A percentile compares a stretch with the other conserved stretches of the same genome.
Evolutionary conservation across 352 stramenopile genomes (phyloP).

Genomic region (Globisporangium barbulae): DNA sequence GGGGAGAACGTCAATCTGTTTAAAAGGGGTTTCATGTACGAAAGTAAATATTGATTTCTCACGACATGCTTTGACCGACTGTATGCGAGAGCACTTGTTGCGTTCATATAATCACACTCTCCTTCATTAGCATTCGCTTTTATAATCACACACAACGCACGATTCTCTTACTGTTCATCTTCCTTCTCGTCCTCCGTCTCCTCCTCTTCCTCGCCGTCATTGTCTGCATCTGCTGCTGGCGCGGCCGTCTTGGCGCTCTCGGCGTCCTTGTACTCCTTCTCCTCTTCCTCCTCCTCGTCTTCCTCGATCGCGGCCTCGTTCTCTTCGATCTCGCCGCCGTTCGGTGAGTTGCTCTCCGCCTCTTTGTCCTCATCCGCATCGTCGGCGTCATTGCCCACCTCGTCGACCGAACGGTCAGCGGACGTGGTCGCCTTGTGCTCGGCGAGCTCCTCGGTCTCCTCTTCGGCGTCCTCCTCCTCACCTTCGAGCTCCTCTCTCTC

Average conservation of each 20-base stretch:
- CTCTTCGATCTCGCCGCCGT: slow-evolving; percentile 8
- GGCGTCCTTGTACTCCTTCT: neutral
- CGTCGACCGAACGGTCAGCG: neutral
- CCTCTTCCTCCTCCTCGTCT: neutral
- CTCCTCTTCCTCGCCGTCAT: neutral
- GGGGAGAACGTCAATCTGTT: neutral
- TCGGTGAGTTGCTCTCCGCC: neutral
- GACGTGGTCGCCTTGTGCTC: slow-evolving; percentile 4
- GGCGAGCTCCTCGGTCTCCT: slow-evolving; percentile 9
- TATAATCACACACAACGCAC: neutral
- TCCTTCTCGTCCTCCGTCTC: slow-evolving; percentile 6
- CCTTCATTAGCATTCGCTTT: too few species aligned
- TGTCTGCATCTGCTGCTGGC: neutral
- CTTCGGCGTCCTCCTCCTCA: slow-evolving; percentile 1
- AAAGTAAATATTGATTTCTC: too few species aligned
- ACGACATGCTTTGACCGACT: too few species aligned
- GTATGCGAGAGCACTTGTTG: neutral
- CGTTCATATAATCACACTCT: too few species aligned
- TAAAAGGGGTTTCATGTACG: neutral
- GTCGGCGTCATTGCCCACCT: neutral
- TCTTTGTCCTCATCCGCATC: slow-evolving; percentile 1
- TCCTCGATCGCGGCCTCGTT: slow-evolving; percentile 7
- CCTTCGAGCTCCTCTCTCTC: neutral
- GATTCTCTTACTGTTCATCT: neutral
- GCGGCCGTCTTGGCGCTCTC: neutral